These are phyloP conservation scores for Mycena vulgaris DNA, from an alignment of 768 basidiomycete genomes.

Conservation along the genomic window DNA sequence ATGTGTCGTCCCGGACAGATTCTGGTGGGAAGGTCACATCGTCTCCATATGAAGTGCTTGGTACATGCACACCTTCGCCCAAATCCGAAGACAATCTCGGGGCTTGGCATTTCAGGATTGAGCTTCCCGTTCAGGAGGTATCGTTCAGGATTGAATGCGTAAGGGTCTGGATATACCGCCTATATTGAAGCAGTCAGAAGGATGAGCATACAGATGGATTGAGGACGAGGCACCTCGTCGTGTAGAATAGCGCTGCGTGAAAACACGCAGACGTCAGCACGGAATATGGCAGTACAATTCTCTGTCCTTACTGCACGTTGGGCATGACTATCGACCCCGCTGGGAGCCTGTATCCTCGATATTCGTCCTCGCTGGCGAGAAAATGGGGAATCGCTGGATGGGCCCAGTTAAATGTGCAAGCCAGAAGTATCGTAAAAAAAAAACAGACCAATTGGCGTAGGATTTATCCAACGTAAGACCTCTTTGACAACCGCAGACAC, in stretches of 20 bases:
- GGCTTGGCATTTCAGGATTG: not conserved
- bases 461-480: slow-evolving; percentile 52
- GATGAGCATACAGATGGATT: not conserved
- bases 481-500: slow-evolving; percentile 55
- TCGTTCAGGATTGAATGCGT: not conserved
- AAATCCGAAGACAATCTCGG: not conserved
- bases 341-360: slow-evolving; percentile 54
- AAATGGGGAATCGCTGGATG: slow-evolving; percentile 44
- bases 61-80: not conserved
- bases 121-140: not conserved
- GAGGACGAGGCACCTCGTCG: not conserved
- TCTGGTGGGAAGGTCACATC: slow-evolving; percentile 22
- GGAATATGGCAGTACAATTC: not conserved
- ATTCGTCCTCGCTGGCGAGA: slow-evolving; percentile 50
- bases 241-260: not conserved
- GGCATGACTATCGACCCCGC: slow-evolving; percentile 42
- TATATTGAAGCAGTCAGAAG: not conserved
- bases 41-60: not conserved
- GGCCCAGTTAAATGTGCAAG: no score
- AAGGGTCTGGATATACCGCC: not conserved
- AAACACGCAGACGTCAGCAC: not conserved
- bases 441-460: slow-evolving; percentile 49
- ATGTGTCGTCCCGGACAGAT: slow-evolving; percentile 52
- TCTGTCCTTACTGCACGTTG: not conserved
- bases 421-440: not conserved